phyloP scores from a whole-genome alignment of 805 yeast genomes.

The Teunomyces tritomae region DNA sequence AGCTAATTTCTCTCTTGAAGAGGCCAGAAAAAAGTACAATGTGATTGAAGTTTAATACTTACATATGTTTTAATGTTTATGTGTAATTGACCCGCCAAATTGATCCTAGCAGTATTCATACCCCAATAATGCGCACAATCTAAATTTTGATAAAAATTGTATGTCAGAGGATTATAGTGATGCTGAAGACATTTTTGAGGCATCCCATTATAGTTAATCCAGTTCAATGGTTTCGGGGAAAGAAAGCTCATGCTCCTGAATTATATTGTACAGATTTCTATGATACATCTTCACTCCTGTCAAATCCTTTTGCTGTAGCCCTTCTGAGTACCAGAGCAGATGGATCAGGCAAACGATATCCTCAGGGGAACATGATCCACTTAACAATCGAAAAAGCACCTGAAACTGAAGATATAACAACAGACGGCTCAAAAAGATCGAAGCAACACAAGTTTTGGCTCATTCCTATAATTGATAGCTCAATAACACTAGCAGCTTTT shows the following conservation, averaged over 20 bases:
- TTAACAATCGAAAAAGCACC: conserved; percentile 11
- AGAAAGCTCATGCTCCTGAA: conserved; percentile 19
- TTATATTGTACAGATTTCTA: conserved; percentile 18
- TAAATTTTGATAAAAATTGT: background rate
- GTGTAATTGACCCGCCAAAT: background rate
- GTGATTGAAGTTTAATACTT: conserved; percentile 15
- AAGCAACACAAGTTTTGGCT: conserved; percentile 2
- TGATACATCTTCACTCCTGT: conserved; percentile 12
- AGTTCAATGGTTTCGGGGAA: conserved; percentile 22
- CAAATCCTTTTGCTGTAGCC: conserved; percentile 28
- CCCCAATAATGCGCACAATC: background rate
- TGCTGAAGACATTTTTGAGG: conserved; percentile 11
- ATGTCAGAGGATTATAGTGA: background rate
- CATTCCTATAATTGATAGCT: conserved; percentile 8
- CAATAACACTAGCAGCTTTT: conserved; percentile 1
- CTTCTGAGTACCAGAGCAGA: conserved; percentile 27
- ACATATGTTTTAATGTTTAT: background rate
- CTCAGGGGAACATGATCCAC: conserved; percentile 26
- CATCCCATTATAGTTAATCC: conserved; percentile 35
- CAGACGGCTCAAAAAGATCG: background rate
- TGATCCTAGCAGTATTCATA: no score
- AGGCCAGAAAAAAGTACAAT: conserved; percentile 23
- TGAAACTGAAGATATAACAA: background rate
- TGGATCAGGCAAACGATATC: conserved; percentile 20
- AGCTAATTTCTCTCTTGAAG: conserved; percentile 20